These are phyloP conservation scores for Platanthera zijinensis DNA, from an alignment of 106 monocot species.

Conservation along the genomic window DNA sequence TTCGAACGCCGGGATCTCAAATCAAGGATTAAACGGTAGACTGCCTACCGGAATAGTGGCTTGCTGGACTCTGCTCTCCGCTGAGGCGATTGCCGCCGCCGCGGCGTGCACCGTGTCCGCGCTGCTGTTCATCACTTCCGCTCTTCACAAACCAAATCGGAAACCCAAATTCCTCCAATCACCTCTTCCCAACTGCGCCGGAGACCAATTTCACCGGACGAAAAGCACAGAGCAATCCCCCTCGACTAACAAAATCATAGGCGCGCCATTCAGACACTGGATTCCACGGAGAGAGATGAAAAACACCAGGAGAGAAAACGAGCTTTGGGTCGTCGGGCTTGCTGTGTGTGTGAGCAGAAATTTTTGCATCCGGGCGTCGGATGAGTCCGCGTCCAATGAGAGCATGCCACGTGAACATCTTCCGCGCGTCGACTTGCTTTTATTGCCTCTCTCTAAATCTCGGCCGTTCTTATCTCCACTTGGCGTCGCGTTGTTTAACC, in stretches of 20 bases:
- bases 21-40: background rate
- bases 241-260: background rate
- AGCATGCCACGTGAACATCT: no score
- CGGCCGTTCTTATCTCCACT: no score
- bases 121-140: constrained; percentile 2
- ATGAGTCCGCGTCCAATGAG: no score
- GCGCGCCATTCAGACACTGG: background rate
- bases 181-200: background rate
- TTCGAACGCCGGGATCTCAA: background rate
- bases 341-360: no score
- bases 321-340: background rate
- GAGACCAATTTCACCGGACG: background rate
- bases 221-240: background rate
- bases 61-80: constrained; percentile 6
- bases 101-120: constrained; percentile 5
- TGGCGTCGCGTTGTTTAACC: no score
- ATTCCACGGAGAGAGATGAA: background rate
- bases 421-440: no score
- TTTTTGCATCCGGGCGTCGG: no score
- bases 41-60: background rate
- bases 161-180: background rate
- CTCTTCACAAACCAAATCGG: background rate
- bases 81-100: constrained; percentile 4
- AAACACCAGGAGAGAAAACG: background rate
- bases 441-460: no score